Conservation (phyloP, 208 protist genomes). For the Acanthamoeba culbertsoni region DNA sequence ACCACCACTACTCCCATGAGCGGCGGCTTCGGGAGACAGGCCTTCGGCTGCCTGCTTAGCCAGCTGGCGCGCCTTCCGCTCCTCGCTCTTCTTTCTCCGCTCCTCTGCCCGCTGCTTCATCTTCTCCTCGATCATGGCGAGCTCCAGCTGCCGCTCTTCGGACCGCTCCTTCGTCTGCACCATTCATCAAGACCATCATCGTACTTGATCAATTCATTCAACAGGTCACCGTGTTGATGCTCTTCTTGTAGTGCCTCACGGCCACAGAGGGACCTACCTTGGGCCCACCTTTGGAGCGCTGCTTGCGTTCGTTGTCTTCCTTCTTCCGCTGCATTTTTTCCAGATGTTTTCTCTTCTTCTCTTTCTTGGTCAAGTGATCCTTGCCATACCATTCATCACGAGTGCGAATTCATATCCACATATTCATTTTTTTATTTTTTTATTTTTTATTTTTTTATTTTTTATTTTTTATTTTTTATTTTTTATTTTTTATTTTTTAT, state of each 20-base stretch:
- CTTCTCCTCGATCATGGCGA: not conserved
- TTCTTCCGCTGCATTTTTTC: not conserved
- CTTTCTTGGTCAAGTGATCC: not conserved
- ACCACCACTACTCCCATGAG: not conserved
- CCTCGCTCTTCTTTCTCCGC: not conserved
- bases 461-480: no score
- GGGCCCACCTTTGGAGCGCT: not conserved
- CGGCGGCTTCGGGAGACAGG: not conserved
- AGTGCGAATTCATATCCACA: not conserved
- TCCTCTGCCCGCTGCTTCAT: not conserved
- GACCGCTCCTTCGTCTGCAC: not conserved
- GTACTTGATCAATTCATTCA: no score
- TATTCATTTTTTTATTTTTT: not conserved
- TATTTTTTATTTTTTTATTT: not conserved
- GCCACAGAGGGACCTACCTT: not conserved
- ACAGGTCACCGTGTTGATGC: not conserved
- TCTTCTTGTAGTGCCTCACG: no score
- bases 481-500: not conserved
- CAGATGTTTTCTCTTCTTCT: not conserved
- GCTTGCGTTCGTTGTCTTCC: not conserved
- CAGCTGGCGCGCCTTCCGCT: not conserved
- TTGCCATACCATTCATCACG: not conserved
- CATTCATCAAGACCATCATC: not conserved
- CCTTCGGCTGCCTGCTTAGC: not conserved
- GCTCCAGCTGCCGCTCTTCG: slow-evolving; percentile 6